Conservation (phyloP, 106 monocot genomes). For the Dioscorea alata region DNA sequence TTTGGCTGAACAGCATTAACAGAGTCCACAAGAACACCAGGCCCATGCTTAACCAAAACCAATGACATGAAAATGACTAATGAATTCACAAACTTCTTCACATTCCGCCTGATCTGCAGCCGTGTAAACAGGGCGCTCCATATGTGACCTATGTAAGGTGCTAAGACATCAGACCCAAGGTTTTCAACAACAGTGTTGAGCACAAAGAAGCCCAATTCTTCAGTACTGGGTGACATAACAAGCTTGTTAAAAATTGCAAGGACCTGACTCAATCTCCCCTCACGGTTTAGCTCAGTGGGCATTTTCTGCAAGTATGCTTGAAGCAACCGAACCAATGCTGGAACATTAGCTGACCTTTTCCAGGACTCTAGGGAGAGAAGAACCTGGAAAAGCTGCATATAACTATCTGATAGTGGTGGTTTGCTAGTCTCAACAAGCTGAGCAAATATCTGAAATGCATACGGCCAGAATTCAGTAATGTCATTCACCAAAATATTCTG, state of each 20-base stretch:
- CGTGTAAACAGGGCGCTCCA: constrained; percentile 67
- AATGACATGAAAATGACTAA: constrained; percentile 94
- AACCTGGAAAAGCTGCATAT: constrained; percentile 80
- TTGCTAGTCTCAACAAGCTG: constrained; percentile 69
- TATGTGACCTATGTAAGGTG: constrained; percentile 52
- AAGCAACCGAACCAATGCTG: constrained; percentile 71
- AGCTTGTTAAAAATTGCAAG: constrained; percentile 69
- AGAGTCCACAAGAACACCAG: constrained; percentile 61
- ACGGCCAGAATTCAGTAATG: constrained; percentile 94
- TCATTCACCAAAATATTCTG: constrained; percentile 75
- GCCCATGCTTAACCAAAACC: constrained; percentile 79
- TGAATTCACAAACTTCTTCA: constrained; percentile 71
- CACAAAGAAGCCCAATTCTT: constrained; percentile 80
- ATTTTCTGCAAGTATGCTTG: constrained; percentile 83
- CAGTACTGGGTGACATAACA: constrained; percentile 37
- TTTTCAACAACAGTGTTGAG: constrained; percentile 94
- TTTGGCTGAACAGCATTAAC: constrained; percentile 69
- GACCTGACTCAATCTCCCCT: constrained; percentile 63
- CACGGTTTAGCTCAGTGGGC: constrained; percentile 72
- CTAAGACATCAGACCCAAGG: constrained; percentile 56
- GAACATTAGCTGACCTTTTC: constrained; percentile 69
- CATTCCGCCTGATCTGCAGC: constrained; percentile 46
- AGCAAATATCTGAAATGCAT: constrained; percentile 94
- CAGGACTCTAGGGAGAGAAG: constrained; percentile 69
- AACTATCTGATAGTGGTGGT: constrained; percentile 72